Conservation (phyloP, 2,329 filamentous ascomycete genomes). For the Chlorencoelia australis region DNA sequence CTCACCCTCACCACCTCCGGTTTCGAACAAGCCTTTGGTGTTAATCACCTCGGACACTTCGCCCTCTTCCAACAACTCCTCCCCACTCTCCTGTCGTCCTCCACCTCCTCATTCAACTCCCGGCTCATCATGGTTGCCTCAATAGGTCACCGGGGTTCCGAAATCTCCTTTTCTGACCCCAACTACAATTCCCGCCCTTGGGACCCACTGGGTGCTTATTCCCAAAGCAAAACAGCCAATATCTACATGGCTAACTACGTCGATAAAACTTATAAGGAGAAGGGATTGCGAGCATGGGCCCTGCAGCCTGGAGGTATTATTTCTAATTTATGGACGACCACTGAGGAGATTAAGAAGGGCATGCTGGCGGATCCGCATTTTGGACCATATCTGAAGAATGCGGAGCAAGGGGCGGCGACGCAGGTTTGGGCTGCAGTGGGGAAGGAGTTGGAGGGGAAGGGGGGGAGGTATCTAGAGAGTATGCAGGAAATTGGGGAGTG, state of each 20-base stretch:
- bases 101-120: slow-evolving; percentile 31
- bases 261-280: slow-evolving; percentile 32
- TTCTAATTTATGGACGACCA: slow-evolving; percentile 24
- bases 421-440: slow-evolving; percentile 30
- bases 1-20: slow-evolving; percentile 32
- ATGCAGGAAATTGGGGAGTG: no score
- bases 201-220: slow-evolving; percentile 30
- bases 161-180: slow-evolving; percentile 32
- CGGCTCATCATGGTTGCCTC: slow-evolving; percentile 38
- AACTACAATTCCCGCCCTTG: slow-evolving; percentile 11
- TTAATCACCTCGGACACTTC: slow-evolving; percentile 44
- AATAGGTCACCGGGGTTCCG: slow-evolving; percentile 31
- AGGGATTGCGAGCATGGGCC: slow-evolving; percentile 31
- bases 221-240: slow-evolving; percentile 35
- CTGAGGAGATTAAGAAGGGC: slow-evolving; percentile 36
- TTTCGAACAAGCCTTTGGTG: slow-evolving; percentile 40
- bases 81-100: slow-evolving; percentile 30
- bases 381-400: slow-evolving; percentile 18
- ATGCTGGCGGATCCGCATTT: slow-evolving; percentile 16
- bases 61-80: slow-evolving; percentile 42
- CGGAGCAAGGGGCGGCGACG: slow-evolving; percentile 31
- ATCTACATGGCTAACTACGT: slow-evolving; percentile 38
- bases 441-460: slow-evolving; percentile 29
- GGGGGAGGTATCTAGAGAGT: slow-evolving; percentile 38
- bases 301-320: slow-evolving; percentile 32